Base-by-base conservation (phyloP, 1,284 basidiomycete species). In the Fomitopsis pinicola region DNA sequence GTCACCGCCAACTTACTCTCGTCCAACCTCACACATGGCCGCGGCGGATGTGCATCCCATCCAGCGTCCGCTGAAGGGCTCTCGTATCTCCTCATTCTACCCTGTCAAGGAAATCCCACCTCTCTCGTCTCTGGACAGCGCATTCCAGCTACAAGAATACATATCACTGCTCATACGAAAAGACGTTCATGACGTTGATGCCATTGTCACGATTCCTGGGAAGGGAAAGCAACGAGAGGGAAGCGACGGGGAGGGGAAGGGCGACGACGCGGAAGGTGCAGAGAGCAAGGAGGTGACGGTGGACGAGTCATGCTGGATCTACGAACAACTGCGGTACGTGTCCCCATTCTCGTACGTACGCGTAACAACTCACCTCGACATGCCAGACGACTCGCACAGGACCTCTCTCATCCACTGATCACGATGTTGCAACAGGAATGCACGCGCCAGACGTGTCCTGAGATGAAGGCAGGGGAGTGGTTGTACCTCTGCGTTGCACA, bases 391-490 rank as follows among this genome's bases (percentile, higher is more conserved):
- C 85, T 98, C 45, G 94, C 95, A 1, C 92, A 94, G 72, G 96
- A 98, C 73, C 82, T 98, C 19, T 91, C 93, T 0, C 89, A 94
- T 66, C 94, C 95, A 0, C 84, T 98, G 58, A 88, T 98, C 56
- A 93, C 90, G 2, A 87, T 88, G 68, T 81, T 98, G 19, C 89
- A 97, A 69, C 83, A 87, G 64, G 89, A 93, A 70, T 98, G 96
- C 71, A 91, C 87, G 9, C 85, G 91, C 44, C 76, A 82, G 57
- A 86, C 90, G 9, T 98, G 96, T 78, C 92, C 93, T 1, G 91
- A 97, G 73, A 98, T 98, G 96, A 97, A 97, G 73, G 95, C 96
- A 15, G 93, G 91, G 57, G 94, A 98, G 79, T 98, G 96, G 94
- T 82, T 95, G 48, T 98, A 97, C 76, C 80, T 98, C 3, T 99